Conservation (phyloP, 106 monocot genomes). For the Allium fistulosum region DNA sequence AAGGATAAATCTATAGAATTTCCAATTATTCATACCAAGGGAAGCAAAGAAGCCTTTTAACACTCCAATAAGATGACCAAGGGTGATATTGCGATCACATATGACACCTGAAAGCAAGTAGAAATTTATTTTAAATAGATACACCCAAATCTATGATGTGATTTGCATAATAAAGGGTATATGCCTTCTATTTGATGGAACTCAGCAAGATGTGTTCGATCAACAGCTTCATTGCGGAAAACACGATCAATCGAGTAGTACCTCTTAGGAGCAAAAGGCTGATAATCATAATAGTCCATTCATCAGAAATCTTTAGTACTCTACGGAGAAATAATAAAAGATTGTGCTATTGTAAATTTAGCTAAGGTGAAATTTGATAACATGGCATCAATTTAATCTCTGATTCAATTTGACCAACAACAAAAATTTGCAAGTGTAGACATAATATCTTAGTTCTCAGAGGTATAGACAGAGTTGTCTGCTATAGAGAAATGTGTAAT, state of each 20-base stretch:
- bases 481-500: background rate
- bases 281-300: slow-evolving; percentile 19
- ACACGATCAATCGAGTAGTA: slow-evolving; percentile 97
- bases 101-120: slow-evolving; percentile 46
- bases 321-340: too few species aligned
- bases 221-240: slow-evolving; percentile 97
- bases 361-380: too few species aligned
- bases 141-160: background rate
- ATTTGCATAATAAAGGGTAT: background rate
- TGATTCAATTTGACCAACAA: background rate
- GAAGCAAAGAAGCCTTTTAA: slow-evolving; percentile 85
- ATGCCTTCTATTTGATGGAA: slow-evolving; percentile 97
- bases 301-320: background rate
- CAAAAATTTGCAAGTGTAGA: too few species aligned
- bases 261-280: slow-evolving; percentile 70
- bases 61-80: slow-evolving; percentile 90
- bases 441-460: background rate
- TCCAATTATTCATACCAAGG: slow-evolving; percentile 51
- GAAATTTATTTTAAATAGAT: background rate
- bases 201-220: slow-evolving; percentile 95
- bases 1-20: too few species aligned
- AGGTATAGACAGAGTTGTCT: background rate
- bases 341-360: too few species aligned
- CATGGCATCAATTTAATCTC: background rate
- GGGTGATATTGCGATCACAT: slow-evolving; percentile 86